Conservation (phyloP, 768 basidiomycete genomes). For the Tylopilus sp. region DNA sequence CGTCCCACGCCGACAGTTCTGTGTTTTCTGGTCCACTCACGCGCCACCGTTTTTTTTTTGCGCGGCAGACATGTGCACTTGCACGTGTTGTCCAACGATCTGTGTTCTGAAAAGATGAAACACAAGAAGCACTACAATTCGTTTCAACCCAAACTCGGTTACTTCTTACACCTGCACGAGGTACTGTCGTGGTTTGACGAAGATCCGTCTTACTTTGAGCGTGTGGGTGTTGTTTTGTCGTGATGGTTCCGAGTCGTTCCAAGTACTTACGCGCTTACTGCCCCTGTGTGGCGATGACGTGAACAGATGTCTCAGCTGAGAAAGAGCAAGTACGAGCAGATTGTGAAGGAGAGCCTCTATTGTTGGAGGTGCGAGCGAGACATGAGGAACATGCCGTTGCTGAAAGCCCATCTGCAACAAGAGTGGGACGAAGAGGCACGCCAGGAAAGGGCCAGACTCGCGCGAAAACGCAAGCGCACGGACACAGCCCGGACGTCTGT, state of each 20-base stretch:
- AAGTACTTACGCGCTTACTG: neutral
- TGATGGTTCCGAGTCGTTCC: neutral
- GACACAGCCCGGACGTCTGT: neutral
- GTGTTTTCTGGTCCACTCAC: neutral
- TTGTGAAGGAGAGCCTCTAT: conserved; percentile 62
- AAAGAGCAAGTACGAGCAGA: conserved; percentile 51
- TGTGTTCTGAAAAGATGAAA: conserved; percentile 68
- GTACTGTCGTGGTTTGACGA: conserved; percentile 82
- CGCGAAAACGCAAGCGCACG: conserved; percentile 40
- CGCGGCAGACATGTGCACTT: conserved; percentile 80
- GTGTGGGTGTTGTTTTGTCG: conserved; percentile 35
- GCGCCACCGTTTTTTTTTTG: too few relatives aligned
- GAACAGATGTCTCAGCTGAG: conserved; percentile 53
- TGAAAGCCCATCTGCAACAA: conserved; percentile 73
- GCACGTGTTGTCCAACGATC: conserved; percentile 81
- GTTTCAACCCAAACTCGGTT: conserved; percentile 80
- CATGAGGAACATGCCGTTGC: conserved; percentile 67
- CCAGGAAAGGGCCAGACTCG: conserved; percentile 39
- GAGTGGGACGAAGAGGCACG: conserved; percentile 59
- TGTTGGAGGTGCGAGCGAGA: conserved; percentile 69
- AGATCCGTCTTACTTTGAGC: conserved; percentile 49
- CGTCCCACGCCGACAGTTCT: conserved; percentile 36
- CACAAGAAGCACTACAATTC: conserved; percentile 90
- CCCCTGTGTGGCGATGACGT: neutral
- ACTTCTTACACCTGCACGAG: conserved; percentile 74